Base-by-base conservation (phyloP, 2,329 filamentous ascomycete species). In the Dichotomopilus funicola region DNA sequence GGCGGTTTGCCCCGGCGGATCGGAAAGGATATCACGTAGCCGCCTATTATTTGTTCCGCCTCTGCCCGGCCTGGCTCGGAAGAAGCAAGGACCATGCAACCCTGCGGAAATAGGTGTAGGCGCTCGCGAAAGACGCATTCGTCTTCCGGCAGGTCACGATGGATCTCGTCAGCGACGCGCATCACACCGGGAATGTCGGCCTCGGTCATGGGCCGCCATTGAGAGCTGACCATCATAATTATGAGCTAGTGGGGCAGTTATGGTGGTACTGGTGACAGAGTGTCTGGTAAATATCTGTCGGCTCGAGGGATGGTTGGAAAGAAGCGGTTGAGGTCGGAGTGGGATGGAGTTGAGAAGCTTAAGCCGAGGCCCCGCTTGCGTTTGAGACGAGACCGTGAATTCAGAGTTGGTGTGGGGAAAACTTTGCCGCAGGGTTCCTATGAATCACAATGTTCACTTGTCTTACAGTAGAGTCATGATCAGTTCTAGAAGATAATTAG, bases 1-100 rank as follows among this genome's bases (percentile, higher is more conserved):
- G 71, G 70, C 1, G 67, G 70, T 33, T 66, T 59, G 44, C 53
- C 37, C 5, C 52, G 55, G 41, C 60, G 63, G 56, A 72, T 71
- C 45, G 71, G 71, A 56, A 71, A 69, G 6, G 70, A 72, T 36
- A 72, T 65, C 42, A 65, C 58, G 54, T 73, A 72, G 45, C 70
- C 70, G 53, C 62, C 62, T 27, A 70, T 27, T 12, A 8, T 13
- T 42, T 8, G 6, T 13, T 6, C 11, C 40, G 5, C 13, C 40
- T 42, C 5, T 6, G 12, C 40, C 7, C 13, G 11, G 6, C 13
- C 11, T 13, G 64, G 57, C 35, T 61, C 57, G 6, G 44, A 48
- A 4, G 64, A 48, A 1, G 57, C 59, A 7, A 72, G 64, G 7
- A 65, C 64, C 6, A 71, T 54, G 56, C 70, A 72, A 33, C 70